These are phyloP conservation scores for Solanum bulbocastanum DNA, from an alignment of 257 asterid species.

Conservation along the genomic window DNA sequence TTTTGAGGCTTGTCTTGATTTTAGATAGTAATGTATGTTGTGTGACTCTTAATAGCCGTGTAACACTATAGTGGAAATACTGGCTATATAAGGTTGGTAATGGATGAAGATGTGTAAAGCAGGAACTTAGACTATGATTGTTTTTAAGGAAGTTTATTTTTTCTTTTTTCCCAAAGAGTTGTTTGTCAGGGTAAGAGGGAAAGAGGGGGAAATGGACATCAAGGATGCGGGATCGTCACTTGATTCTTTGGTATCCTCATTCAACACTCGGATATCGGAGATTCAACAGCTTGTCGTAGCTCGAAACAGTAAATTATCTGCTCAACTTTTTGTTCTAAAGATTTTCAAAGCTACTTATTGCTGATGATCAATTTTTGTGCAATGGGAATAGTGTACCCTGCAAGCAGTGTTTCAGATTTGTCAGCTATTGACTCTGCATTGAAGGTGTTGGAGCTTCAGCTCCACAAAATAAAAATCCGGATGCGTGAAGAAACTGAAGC, in stretches of 20 bases:
- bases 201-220: constrained; percentile 37
- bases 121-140: not conserved
- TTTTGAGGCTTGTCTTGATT: not conserved
- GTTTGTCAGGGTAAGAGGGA: not conserved
- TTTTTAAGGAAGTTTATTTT: not conserved
- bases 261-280: constrained; percentile 72
- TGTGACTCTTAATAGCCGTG: not conserved
- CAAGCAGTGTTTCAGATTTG: constrained; percentile 63
- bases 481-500: constrained; percentile 74
- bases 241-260: constrained; percentile 59
- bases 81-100: not conserved
- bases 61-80: not conserved
- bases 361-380: not conserved
- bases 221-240: constrained; percentile 76
- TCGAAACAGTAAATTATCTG: constrained; percentile 55
- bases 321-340: not conserved
- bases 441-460: constrained; percentile 86
- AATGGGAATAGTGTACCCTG: constrained; percentile 59
- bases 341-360: not conserved
- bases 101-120: not conserved
- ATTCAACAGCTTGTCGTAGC: constrained; percentile 88
- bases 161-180: not conserved
- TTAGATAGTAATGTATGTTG: not conserved
- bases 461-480: constrained; percentile 58
- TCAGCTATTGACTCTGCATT: constrained; percentile 65